Evolutionary conservation across 1,284 basidiomycete species (phyloP), one percentile per base, ranked within the genome.

Genomic region (Ganoderma boninense): DNA sequence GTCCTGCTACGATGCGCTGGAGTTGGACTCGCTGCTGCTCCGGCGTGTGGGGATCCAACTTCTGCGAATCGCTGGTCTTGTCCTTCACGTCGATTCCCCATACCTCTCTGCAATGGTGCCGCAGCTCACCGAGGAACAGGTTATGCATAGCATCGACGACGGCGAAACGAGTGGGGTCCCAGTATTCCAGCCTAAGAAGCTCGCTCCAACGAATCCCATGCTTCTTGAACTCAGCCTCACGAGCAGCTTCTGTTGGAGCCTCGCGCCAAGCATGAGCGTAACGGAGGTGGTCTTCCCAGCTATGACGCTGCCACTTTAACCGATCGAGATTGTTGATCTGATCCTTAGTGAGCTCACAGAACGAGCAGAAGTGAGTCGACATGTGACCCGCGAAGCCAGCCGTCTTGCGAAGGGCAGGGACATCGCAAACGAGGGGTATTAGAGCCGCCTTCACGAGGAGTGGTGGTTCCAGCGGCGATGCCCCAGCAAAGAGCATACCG

Each of bases 181-280:
- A 85, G 64, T 84, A 85, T 2, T 75, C 74, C 5, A 85, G 75
- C 11, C 70, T 59, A 66, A 80, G 79, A 1, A 86, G 74, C 52
- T 78, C 75, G 6, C 80, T 80, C 80, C 81, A 85, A 0, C 78
- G 76, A 2, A 85, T 71, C 1, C 82, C 80, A 59, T 79, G 43
- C 11, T 69, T 29, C 44, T 78, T 70, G 64, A 79, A 79, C 16
- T 80, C 66, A 5, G 42, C 49, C 6, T 79, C 65, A n/a, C 74
- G 71, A 23, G 73, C 72, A 40, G 44, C 43, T 26, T 73, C 66
- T 0, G 73, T 78, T 7, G 38, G 10, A 0, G 79, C 78, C 64
- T 82, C 71, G 35, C 70, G 65, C 82, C 81, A 83, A 0, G 43
- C 59, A 18, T 68, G n/a, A 1, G 81, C 82, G 40, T 26, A 8